A percentile compares a stretch with the other conserved stretches of the same genome.
phyloP scores from a whole-genome alignment of 2,329 filamentous ascomycete genomes.

The Plenodomus tracheiphilus region DNA sequence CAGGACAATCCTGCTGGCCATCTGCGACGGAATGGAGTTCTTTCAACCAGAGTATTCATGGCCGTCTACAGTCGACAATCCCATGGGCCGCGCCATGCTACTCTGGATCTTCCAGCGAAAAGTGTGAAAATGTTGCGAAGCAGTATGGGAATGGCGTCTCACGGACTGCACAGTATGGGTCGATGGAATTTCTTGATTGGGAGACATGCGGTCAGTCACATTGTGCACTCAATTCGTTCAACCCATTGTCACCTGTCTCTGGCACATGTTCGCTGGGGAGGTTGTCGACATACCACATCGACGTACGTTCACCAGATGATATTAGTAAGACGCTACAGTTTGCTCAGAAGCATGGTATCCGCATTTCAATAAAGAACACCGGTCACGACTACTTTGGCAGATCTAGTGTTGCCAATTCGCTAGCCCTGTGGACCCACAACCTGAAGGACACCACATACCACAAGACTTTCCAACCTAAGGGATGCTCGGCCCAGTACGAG shows the following conservation, averaged over 20 bases:
- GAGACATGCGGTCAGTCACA: slow-evolving; percentile 35
- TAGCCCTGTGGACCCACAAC: slow-evolving; percentile 42
- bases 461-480: slow-evolving; percentile 28
- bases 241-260: slow-evolving; percentile 26
- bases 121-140: slow-evolving; percentile 24
- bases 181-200: slow-evolving; percentile 44
- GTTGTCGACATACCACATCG: slow-evolving; percentile 39
- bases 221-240: slow-evolving; percentile 34
- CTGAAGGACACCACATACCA: slow-evolving; percentile 37
- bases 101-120: slow-evolving; percentile 16
- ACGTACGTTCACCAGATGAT: slow-evolving; percentile 29
- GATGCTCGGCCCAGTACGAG: slow-evolving; percentile 30
- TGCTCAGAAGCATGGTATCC: slow-evolving; percentile 34
- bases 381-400: slow-evolving; percentile 44
- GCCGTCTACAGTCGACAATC: slow-evolving; percentile 31
- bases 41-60: slow-evolving; percentile 39
- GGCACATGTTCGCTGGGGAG: slow-evolving; percentile 39
- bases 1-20: slow-evolving; percentile 44
- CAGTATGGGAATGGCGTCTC: slow-evolving; percentile 29
- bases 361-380: slow-evolving; percentile 43
- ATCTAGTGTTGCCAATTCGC: slow-evolving; percentile 37
- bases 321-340: slow-evolving; percentile 36
- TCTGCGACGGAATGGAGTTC: slow-evolving; percentile 31
- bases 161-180: slow-evolving; percentile 35
- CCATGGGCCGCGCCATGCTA: slow-evolving; percentile 41